These are phyloP conservation scores for Leishmania guyanensis DNA, from an alignment of 208 protist species.

Conservation along the genomic window DNA sequence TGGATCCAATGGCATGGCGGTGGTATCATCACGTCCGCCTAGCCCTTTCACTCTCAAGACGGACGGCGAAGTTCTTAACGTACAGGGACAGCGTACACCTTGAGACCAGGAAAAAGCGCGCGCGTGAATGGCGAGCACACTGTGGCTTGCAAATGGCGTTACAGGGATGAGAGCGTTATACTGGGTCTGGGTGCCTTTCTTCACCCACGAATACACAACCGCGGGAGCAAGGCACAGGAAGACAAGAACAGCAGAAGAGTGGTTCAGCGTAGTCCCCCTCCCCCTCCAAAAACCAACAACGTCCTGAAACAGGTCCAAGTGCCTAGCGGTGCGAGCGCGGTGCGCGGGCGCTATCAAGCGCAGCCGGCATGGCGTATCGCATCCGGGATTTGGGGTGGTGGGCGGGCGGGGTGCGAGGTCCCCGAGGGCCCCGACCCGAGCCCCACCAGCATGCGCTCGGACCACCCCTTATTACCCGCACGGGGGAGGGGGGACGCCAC, in stretches of 20 bases:
- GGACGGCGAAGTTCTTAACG: neutral
- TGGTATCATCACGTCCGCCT: neutral
- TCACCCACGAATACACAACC: neutral
- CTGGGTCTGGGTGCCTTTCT: neutral
- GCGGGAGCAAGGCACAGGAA: neutral
- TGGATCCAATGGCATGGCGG: neutral
- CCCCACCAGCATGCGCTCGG: too few relatives aligned
- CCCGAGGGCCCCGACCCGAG: too few relatives aligned
- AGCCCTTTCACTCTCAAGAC: conserved; percentile 14
- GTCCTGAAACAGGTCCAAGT: neutral
- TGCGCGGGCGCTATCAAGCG: too few relatives aligned
- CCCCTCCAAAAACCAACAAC: conserved; percentile 3
- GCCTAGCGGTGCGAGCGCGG: too few relatives aligned
- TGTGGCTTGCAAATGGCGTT: neutral
- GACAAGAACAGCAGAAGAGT: neutral
- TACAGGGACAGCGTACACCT: neutral
- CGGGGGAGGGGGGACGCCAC: too few relatives aligned
- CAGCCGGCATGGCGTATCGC: too few relatives aligned
- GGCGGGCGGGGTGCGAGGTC: too few relatives aligned
- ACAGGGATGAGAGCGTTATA: neutral
- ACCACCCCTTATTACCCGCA: too few relatives aligned
- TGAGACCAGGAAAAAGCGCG: neutral
- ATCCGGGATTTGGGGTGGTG: too few relatives aligned
- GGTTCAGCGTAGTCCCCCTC: neutral
- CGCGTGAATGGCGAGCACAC: neutral